A percentile compares a stretch with the other conserved stretches of the same genome.
Evolutionary conservation across 1,139 yeast genomes (phyloP).

Genomic region (Kodamaea alishanica): DNA sequence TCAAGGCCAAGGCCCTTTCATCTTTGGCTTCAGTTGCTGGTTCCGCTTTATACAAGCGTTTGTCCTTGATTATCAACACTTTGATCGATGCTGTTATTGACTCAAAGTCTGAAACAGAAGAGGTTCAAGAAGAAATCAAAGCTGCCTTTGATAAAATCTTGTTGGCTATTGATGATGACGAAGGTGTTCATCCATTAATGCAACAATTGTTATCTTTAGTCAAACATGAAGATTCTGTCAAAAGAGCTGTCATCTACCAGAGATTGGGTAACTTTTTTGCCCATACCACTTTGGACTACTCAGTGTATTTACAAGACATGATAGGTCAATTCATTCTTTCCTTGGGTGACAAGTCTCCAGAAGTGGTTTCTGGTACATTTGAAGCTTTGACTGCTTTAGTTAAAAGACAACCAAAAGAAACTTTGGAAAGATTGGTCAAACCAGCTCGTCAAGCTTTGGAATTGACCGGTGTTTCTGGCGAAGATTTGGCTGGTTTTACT

Average conservation of each 20-base stretch:
- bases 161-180: constrained; percentile 70
- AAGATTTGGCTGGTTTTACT: constrained; percentile 70
- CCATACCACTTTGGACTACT: constrained; percentile 63
- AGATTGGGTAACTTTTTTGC: constrained; percentile 73
- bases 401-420: constrained; percentile 68
- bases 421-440: constrained; percentile 69
- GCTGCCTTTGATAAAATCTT: constrained; percentile 64
- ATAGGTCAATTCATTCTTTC: constrained; percentile 66
- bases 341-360: constrained; percentile 65
- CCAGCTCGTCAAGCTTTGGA: constrained; percentile 75
- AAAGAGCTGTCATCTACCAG: constrained; percentile 63
- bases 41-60: constrained; percentile 67
- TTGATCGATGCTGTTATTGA: constrained; percentile 59
- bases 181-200: constrained; percentile 81
- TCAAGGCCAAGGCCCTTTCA: constrained; percentile 84
- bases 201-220: constrained; percentile 75
- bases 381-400: constrained; percentile 63
- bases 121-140: constrained; percentile 39
- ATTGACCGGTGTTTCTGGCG: constrained; percentile 60
- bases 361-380: constrained; percentile 68
- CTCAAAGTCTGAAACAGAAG: constrained; percentile 32
- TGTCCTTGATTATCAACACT: constrained; percentile 68
- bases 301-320: constrained; percentile 73
- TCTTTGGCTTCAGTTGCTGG: constrained; percentile 93
- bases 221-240: constrained; percentile 68